Conservation (phyloP, 257 asterid genomes). For the Nemophila menziesii region DNA sequence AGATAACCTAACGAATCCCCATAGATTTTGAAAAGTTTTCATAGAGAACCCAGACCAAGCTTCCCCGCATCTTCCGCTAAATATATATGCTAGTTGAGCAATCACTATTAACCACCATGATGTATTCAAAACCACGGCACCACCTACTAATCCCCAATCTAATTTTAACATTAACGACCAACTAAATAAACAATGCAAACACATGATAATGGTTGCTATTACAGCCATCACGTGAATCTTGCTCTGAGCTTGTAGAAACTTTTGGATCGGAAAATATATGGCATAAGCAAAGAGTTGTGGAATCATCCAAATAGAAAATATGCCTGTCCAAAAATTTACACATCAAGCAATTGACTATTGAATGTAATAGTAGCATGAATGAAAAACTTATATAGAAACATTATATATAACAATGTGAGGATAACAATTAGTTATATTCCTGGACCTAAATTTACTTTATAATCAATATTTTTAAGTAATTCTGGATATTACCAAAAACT, state of each 20-base stretch:
- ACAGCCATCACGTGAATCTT: constrained; percentile 32
- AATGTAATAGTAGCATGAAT: too few species aligned
- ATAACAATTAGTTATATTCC: too few species aligned
- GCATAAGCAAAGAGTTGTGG: constrained; percentile 58
- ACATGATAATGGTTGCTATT: constrained; percentile 23
- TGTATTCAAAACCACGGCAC: constrained; percentile 23
- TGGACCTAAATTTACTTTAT: too few species aligned
- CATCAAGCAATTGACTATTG: too few species aligned
- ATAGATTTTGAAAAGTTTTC: neutral
- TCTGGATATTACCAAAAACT: too few species aligned
- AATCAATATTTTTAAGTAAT: too few species aligned
- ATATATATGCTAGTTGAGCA: neutral
- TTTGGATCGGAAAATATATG: constrained; percentile 24
- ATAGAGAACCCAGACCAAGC: constrained; percentile 36
- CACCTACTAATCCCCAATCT: constrained; percentile 40
- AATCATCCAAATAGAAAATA: constrained; percentile 35
- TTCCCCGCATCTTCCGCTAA: constrained; percentile 21
- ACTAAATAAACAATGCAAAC: constrained; percentile 26
- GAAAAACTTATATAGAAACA: too few species aligned
- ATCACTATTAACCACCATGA: constrained; percentile 49
- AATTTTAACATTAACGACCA: constrained; percentile 30
- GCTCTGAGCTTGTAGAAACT: constrained; percentile 55
- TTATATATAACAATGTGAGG: too few species aligned
- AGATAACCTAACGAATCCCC: neutral
- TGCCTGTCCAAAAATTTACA: constrained; percentile 43